These are phyloP conservation scores for Tardiomyces digboiensis DNA, from an alignment of 1,139 yeast species.

Conservation along the genomic window DNA sequence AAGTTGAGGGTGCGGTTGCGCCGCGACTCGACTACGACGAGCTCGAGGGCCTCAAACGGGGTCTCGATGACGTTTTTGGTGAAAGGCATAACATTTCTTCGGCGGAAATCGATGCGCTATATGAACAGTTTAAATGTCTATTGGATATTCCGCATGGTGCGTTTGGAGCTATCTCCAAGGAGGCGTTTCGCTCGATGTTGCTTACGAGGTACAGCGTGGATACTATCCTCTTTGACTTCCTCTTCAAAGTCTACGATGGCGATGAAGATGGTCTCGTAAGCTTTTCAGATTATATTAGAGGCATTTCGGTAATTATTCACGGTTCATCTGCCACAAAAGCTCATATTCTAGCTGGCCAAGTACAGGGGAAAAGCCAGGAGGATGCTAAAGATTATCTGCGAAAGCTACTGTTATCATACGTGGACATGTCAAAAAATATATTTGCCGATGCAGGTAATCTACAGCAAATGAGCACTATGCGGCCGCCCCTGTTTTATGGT, in stretches of 20 bases:
- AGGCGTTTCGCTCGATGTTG: constrained; percentile 9
- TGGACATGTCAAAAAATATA: background rate
- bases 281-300: constrained; percentile 14
- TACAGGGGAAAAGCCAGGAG: background rate
- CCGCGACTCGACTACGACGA: constrained; percentile 1
- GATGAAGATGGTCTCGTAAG: constrained; percentile 14
- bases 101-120: constrained; percentile 17
- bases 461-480: background rate
- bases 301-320: constrained; percentile 6
- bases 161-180: constrained; percentile 6
- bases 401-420: background rate
- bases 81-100: constrained; percentile 6
- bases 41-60: constrained; percentile 3
- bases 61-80: constrained; percentile 1
- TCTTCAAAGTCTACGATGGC: constrained; percentile 13
- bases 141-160: constrained; percentile 8
- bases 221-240: constrained; percentile 7
- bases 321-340: background rate
- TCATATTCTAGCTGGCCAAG: background rate
- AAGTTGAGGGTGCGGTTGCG: background rate
- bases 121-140: constrained; percentile 17
- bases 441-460: background rate
- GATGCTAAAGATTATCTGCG: background rate
- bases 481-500: background rate
- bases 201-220: constrained; percentile 9